Base-by-base conservation (phyloP, 768 basidiomycete genomes). In the Rhodocollybia butyracea region DNA sequence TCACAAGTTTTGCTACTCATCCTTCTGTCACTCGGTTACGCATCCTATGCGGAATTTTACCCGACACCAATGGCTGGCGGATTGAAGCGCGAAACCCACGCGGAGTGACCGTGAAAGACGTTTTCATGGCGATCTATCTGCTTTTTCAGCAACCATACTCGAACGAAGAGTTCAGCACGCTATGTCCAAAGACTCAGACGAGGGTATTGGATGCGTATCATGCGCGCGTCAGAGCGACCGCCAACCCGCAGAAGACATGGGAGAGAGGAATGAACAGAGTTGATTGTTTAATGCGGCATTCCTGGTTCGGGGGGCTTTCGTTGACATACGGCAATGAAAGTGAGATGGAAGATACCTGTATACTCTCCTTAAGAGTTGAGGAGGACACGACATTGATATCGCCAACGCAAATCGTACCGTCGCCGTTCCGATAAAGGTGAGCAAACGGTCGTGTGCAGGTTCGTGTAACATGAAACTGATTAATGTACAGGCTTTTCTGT, bases 81-180 rank as follows among this genome's bases (percentile, higher is more conserved):
- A 75, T 80, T 29, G 58, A 69, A 10, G 72, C 70, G 8, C 60
- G 64, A n/a, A 80, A 77, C 60, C 66, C 71, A 6, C 61, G 62
- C 0, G 79, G 78, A 8, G 76, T 85, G 39, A 84, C 82, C 2
- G 62, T 85, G 53, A 64, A 64, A n/a, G 79, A 85, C 43, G 71
- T 85, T 21, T 66, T 85, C 3, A 54, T 70, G 1, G 73, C 76
- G n/a, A 78, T 84, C 42, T 69, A 76, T 63, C 46, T 58, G 12
- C 67, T 69, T 31, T 61, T 82, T 22, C 67, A 67, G 15, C 63
- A 46, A 5, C 78, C 70, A 5, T 68, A 84, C 51, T 68, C 60
- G 13, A 68, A 63, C 7, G 50, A 52, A 0, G 81, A 83, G 55
- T 83, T 80, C 76, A 66, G 77, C 8, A 51, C 57, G 29, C 58